Base-by-base conservation (phyloP, 2,329 filamentous ascomycete genomes). In the Penicillium sp. region DNA sequence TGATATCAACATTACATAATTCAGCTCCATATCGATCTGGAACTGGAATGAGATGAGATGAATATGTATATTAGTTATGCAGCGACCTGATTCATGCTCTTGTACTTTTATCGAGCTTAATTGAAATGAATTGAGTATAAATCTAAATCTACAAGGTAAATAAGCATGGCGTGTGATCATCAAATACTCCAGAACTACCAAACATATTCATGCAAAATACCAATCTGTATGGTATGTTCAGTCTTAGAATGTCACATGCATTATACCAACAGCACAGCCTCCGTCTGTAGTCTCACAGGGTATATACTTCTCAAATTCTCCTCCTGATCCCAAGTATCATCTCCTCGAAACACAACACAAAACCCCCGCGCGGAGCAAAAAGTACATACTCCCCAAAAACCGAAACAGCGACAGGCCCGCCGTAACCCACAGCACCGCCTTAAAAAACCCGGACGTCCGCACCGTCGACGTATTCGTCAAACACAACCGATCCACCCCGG, bases 291-390 rank as follows among this genome's bases (percentile, higher is more conserved):
- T 21, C 21, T 21, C 21, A 21, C 21, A 21, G 21, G 21, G 21
- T 21, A 21, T 21, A 21, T 21, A 21, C 21, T 21, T 21, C 21
- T 21, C 21, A 21, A 21, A 21, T 21, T 21, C 21, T 21, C 21
- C 21, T 21, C 21, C 21, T 21, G 21, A 21, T 21, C 21, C 21
- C 21, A 21, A 21, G 21, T 21, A 21, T 21, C 44, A 93, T 79
- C 90, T 86, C 78, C 91, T 89, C 66, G 91, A 88, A 78, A 97
- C 96, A 85, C 94, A 97, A 88, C 93, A 97, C 88, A 97, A 91
- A 79, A 98, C 87, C 80, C 95, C 94, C 62, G 93, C 96, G 83
- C 89, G 91, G 76, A 92, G 92, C 73, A 99, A 82, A 90, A 98
- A 99, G 92, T 92, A 97, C 75, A 86, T 78, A 82, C 93, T 96